Conservation (phyloP, 2,329 filamentous ascomycete species). For the Xylogone sp. region DNA sequence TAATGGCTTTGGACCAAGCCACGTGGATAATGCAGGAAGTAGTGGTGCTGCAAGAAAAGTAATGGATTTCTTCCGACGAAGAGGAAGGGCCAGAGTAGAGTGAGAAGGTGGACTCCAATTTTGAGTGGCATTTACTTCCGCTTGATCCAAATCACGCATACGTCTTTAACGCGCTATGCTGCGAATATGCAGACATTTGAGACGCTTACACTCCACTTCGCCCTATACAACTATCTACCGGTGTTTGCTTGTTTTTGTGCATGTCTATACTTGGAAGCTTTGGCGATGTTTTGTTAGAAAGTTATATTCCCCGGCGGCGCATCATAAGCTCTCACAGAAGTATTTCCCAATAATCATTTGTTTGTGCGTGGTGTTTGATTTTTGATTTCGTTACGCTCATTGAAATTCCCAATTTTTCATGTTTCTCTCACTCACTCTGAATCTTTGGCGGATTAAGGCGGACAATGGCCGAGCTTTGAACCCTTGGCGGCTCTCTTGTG, state of each 20-base stretch:
- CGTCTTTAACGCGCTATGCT: neutral
- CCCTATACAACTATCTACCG: neutral
- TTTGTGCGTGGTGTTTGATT: neutral
- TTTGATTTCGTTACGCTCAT: neutral
- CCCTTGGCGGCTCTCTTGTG: neutral
- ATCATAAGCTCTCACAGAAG: neutral
- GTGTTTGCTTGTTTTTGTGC: neutral
- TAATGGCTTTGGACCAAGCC: conserved; percentile 49
- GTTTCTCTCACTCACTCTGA: neutral
- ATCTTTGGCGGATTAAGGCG: neutral
- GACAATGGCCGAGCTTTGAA: neutral
- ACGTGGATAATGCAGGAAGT: conserved; percentile 68
- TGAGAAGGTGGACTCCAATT: conserved; percentile 1
- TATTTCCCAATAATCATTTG: neutral
- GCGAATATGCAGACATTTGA: neutral
- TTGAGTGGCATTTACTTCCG: no score
- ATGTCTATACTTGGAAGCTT: neutral
- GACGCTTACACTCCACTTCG: neutral
- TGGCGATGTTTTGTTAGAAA: neutral
- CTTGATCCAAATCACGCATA: neutral
- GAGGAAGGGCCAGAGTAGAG: conserved; percentile 67
- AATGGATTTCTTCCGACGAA: conserved; percentile 95
- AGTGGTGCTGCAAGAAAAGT: conserved; percentile 86
- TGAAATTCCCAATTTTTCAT: neutral
- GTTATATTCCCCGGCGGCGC: neutral